Evolutionary conservation across 2,329 filamentous ascomycete species (phyloP), one percentile per base, ranked within the genome.

Genomic region (Pseudogymnoascus destructans): DNA sequence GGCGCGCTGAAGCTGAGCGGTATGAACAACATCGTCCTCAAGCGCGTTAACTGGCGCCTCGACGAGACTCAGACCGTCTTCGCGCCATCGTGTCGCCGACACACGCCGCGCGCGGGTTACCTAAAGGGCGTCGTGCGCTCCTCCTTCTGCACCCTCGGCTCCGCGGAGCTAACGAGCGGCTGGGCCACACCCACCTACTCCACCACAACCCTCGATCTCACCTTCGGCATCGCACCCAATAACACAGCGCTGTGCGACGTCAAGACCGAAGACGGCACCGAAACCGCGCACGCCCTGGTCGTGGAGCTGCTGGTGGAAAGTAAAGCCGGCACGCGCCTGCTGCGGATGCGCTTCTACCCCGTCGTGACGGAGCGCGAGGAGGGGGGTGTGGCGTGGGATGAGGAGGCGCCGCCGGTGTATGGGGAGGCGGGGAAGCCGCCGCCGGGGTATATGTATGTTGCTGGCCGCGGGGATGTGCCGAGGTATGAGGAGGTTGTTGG

Each of bases 221-320:
- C 78, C 57, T 80, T 85, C 40, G 75, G 73, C 60, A 79, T 85
- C 67, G 79, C 78, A 27, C 73, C 76, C 30, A 73, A 78, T 19
- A 64, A 69, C 61, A 82, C 85, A 68, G 85, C 86, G 35, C 79
- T 86, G 21, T 95, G 90, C 74, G 88, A 95, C 68, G 78, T 87
- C 68, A 86, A 87, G 65, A 81, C 85, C 58, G 74, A 79, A 56
- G 84, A 86, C 66, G 89, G 89, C 57, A 83, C 89, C 64, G 83
- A 86, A 66, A 82, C 95, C 59, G 83, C 82, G 57, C 92, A 98
- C 75, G 84, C 86, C 67, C 80, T 98, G 46, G 82, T 95, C 66
- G 80, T 97, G 59, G 92, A 98, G 73, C 83, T 97, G 75, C 90
- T 97, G 55, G 90, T 98, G 19, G 87, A 88, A 2, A 90, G 96